Conservation (phyloP, 78 protist species). For the Polysphondylium violaceum region DNA sequence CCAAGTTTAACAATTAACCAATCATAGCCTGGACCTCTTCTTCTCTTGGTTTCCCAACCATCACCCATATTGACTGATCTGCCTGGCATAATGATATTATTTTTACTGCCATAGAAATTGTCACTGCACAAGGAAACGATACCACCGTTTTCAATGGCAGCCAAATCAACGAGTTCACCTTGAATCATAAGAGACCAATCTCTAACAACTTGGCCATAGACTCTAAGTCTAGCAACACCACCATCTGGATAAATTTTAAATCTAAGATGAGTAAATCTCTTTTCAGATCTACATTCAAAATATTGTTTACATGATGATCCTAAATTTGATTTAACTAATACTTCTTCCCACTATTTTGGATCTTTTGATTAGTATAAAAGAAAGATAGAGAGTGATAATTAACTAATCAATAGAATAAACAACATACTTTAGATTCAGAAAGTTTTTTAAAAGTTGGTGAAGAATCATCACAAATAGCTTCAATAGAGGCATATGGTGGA, state of each 20-base stretch:
- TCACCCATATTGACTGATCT: conserved; percentile 90
- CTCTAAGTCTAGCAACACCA: conserved; percentile 88
- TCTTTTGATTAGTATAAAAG: too few relatives aligned
- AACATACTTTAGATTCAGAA: not conserved
- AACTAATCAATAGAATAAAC: not conserved
- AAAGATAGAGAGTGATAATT: not conserved
- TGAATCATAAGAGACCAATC: conserved; percentile 75
- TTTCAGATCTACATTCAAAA: not conserved
- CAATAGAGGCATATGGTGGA: conserved; percentile 85
- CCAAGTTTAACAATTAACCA: conserved; percentile 83
- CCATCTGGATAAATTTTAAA: conserved; percentile 88
- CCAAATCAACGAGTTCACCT: conserved; percentile 76
- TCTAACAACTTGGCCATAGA: conserved; percentile 44
- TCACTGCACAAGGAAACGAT: conserved; percentile 57
- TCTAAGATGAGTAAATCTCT: conserved; percentile 85
- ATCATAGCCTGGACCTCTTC: conserved; percentile 84
- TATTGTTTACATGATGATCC: conserved; percentile 62
- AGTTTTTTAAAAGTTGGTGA: conserved; percentile 26
- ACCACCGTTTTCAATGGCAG: conserved; percentile 85
- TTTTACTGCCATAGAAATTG: conserved; percentile 84
- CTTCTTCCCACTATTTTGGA: conserved; percentile 59
- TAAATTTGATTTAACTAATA: conserved; percentile 51
- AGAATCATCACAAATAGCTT: conserved; percentile 60
- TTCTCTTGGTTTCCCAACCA: conserved; percentile 90
- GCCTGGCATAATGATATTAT: conserved; percentile 88